phyloP scores from a whole-genome alignment of 2,329 filamentous ascomycete genomes.

The Monosporascus sp. region DNA sequence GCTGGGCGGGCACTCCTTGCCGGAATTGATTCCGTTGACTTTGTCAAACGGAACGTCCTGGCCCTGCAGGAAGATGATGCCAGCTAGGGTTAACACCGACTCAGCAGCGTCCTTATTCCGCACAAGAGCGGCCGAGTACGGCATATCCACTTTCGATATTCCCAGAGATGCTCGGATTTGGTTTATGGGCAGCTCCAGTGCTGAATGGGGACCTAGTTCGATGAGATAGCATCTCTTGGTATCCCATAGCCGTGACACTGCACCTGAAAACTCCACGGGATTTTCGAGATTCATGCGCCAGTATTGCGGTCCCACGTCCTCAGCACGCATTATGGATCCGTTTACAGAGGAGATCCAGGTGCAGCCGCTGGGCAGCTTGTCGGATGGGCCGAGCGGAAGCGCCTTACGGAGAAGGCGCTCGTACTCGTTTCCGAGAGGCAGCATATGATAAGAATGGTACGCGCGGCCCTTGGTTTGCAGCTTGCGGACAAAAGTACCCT shows the following conservation, averaged over 20 bases:
- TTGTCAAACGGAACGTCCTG: background rate
- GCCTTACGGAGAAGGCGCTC: background rate
- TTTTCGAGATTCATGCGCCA: background rate
- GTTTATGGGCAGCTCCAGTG: slow-evolving; percentile 1
- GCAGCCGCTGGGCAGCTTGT: background rate
- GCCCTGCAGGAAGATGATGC: background rate
- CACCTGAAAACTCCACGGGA: background rate
- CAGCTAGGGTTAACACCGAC: background rate
- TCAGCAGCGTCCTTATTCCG: background rate
- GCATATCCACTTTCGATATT: background rate
- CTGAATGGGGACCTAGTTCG: slow-evolving; percentile 1
- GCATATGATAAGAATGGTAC: background rate
- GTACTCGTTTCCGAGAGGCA: background rate
- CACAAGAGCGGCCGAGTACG: background rate
- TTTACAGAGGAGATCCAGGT: background rate
- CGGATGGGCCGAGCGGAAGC: background rate
- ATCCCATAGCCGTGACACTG: background rate
- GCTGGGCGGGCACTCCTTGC: background rate
- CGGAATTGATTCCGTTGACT: background rate
- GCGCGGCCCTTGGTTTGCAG: background rate
- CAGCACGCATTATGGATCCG: background rate
- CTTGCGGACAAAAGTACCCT: background rate
- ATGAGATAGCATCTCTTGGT: background rate
- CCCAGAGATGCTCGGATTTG: background rate
- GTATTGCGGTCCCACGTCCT: background rate